Percentiles rank a stretch among this genome's conserved stretches.
Conservation (phyloP, 2,329 filamentous ascomycete genomes). For the Penicillium sp. region DNA sequence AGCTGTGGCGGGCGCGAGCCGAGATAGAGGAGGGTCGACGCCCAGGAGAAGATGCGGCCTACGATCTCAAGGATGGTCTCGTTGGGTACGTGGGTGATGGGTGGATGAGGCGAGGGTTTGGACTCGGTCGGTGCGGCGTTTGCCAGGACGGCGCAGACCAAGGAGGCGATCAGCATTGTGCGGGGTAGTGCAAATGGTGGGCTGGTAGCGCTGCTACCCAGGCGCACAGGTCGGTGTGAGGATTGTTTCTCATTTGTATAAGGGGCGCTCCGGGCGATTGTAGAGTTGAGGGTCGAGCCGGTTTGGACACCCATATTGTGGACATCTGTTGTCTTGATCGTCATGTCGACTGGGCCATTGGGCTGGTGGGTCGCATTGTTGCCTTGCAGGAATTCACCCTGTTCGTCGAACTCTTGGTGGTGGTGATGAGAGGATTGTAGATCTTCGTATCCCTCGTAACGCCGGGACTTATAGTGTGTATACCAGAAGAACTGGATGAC, state of each 20-base stretch:
- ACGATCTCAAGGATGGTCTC: constrained; percentile 42
- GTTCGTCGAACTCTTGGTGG: constrained; percentile 27
- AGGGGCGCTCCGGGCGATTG: constrained; percentile 25
- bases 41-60: constrained; percentile 57
- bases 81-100: constrained; percentile 17
- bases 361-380: constrained; percentile 23
- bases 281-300: constrained; percentile 18
- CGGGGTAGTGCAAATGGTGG: constrained; percentile 40
- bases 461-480: constrained; percentile 53
- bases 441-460: constrained; percentile 39
- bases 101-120: constrained; percentile 20
- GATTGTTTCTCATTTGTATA: constrained; percentile 39
- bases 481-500: constrained; percentile 68
- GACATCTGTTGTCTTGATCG: constrained; percentile 25
- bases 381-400: constrained; percentile 37
- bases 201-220: constrained; percentile 27
- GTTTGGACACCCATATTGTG: constrained; percentile 31
- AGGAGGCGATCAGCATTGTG: constrained; percentile 46
- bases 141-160: constrained; percentile 46
- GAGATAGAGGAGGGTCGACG: constrained; percentile 58
- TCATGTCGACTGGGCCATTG: constrained; percentile 19
- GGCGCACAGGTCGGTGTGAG: constrained; percentile 28
- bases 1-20: constrained; percentile 63
- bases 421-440: constrained; percentile 20
- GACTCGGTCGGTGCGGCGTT: constrained; percentile 40